Evolutionary conservation across 2,329 filamentous ascomycete species (phyloP).

Genomic region (Pleoardoris graminearum): DNA sequence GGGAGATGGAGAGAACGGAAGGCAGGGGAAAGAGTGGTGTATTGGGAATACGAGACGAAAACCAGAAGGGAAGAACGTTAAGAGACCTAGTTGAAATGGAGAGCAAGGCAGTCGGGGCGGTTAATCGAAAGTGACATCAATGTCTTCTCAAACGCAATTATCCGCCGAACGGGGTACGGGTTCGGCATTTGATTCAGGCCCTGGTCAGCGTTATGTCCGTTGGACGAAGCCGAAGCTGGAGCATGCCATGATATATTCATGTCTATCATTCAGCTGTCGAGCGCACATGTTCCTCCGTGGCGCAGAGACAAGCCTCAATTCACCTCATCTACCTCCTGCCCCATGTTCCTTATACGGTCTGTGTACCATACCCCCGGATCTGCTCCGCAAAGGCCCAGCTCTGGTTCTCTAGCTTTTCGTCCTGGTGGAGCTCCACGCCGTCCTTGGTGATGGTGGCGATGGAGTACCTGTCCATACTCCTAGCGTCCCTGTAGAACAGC

Average conservation of each 20-base stretch:
- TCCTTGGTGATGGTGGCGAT: constrained; percentile 88
- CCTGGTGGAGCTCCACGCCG: constrained; percentile 78
- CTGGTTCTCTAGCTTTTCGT: constrained; percentile 89
- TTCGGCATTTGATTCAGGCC: no score
- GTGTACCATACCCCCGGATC: constrained; percentile 93
- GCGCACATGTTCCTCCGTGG: constrained; percentile 11
- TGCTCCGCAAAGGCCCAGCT: constrained; percentile 98
- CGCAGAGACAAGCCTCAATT: constrained; percentile 5
- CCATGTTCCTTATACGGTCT: constrained; percentile 49
- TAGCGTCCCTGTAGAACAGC: constrained; percentile 93
- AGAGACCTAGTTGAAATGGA: no score
- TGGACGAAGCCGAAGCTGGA: no score
- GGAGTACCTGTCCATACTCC: constrained; percentile 88
- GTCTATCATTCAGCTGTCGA: constrained; percentile 35
- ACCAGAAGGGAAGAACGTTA: no score
- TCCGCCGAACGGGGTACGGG: no score
- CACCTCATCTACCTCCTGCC: neutral
- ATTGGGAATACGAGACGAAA: no score
- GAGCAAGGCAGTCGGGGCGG: no score
- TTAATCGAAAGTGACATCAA: no score
- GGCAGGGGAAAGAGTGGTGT: no score
- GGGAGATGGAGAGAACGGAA: no score
- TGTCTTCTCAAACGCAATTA: no score
- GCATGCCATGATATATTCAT: constrained; percentile 34
- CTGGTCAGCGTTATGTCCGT: no score